Percentiles rank a stretch among this genome's conserved stretches.
phyloP scores from a whole-genome alignment of 768 basidiomycete genomes.

The Leucocoprinus leucothites region DNA sequence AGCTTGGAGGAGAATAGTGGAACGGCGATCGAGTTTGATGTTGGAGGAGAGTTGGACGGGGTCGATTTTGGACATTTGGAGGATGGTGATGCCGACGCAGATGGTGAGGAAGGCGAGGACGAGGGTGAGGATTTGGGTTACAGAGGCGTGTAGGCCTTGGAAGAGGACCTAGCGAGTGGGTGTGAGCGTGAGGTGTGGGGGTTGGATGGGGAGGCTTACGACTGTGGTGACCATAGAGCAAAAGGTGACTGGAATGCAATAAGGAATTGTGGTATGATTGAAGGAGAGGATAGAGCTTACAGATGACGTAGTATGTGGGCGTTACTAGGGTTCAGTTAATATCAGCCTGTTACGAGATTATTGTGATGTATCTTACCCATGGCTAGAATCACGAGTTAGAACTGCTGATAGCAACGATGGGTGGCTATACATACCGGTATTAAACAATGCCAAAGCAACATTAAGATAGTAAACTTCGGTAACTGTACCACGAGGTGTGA shows the following conservation, averaged over 20 bases:
- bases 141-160: conserved; percentile 81
- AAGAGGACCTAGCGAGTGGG: conserved; percentile 63
- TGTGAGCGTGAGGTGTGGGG: background rate
- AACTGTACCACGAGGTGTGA: too few species aligned
- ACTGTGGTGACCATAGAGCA: conserved; percentile 83
- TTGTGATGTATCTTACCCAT: conserved; percentile 48
- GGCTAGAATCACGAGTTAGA: conserved; percentile 32
- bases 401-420: background rate
- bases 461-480: conserved; percentile 95
- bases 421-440: conserved; percentile 57
- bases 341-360: background rate
- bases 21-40: conserved; percentile 78
- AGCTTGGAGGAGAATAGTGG: conserved; percentile 90
- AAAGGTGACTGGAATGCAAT: conserved; percentile 60
- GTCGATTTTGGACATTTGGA: conserved; percentile 95
- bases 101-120: conserved; percentile 92
- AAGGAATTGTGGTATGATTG: conserved; percentile 9
- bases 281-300: conserved; percentile 36
- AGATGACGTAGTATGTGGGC: conserved; percentile 84
- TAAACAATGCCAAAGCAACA: conserved; percentile 93
- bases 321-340: conserved; percentile 51
- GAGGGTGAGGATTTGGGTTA: conserved; percentile 80
- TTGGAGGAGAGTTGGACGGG: conserved; percentile 53
- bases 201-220: conserved; percentile 33
- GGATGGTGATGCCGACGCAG: conserved; percentile 88